phyloP scores from a whole-genome alignment of 163 green algal species.

The Trebouxia gelatinosa region DNA sequence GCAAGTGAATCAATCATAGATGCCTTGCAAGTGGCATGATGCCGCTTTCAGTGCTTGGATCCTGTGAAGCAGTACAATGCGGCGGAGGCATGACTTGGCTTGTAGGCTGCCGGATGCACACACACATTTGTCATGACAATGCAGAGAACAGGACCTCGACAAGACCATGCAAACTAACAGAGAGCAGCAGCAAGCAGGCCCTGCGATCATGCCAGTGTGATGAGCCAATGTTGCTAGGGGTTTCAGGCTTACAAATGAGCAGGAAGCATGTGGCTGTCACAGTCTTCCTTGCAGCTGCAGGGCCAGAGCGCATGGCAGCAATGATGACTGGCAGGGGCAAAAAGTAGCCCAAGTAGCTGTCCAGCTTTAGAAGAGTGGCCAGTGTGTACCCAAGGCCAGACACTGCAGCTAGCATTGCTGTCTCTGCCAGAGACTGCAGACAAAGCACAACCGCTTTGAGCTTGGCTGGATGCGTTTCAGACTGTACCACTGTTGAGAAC shows the following conservation, averaged over 20 bases:
- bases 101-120: background rate
- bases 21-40: too few relatives aligned
- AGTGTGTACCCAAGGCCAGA: slow-evolving; percentile 81
- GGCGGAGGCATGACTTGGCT: background rate
- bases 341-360: slow-evolving; percentile 84
- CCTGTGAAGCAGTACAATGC: background rate
- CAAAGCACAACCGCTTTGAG: background rate
- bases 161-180: background rate
- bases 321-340: slow-evolving; percentile 86
- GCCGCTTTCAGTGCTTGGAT: too few relatives aligned
- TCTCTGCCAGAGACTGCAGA: slow-evolving; percentile 74
- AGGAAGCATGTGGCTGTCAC: slow-evolving; percentile 79
- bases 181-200: background rate
- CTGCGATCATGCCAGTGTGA: too few relatives aligned
- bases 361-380: slow-evolving; percentile 76
- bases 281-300: slow-evolving; percentile 58
- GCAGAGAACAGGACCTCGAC: background rate
- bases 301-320: slow-evolving; percentile 52
- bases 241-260: slow-evolving; percentile 64
- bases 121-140: background rate
- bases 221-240: too few relatives aligned
- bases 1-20: background rate
- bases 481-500: too few relatives aligned
- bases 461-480: background rate
- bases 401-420: slow-evolving; percentile 88